Percentiles rank a stretch among this genome's conserved stretches.
These are phyloP conservation scores for Alternaria hordeiaustralica DNA, from an alignment of 2,329 filamentous ascomycete genomes.

Conservation along the genomic window DNA sequence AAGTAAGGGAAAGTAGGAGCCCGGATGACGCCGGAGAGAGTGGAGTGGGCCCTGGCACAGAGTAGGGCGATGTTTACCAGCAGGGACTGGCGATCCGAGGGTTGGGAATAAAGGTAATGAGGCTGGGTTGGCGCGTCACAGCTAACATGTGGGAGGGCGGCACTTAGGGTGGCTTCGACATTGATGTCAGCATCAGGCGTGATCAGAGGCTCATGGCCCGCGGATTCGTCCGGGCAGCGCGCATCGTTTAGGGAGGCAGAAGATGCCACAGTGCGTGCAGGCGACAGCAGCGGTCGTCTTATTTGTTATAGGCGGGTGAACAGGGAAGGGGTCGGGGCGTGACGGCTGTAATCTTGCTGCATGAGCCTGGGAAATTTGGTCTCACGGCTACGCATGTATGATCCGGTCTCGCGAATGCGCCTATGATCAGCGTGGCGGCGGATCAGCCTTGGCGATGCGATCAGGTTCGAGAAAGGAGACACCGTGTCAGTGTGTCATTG, in stretches of 20 bases:
- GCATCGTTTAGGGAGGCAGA: slow-evolving; percentile 41
- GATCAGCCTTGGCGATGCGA: slow-evolving; percentile 31
- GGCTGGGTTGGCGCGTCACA: slow-evolving; percentile 27
- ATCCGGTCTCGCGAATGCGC: slow-evolving; percentile 26
- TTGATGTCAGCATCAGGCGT: slow-evolving; percentile 28
- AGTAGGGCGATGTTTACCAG: slow-evolving; percentile 35
- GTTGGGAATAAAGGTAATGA: slow-evolving; percentile 15
- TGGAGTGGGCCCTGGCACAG: slow-evolving; percentile 35
- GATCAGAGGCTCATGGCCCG: slow-evolving; percentile 27
- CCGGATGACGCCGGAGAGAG: slow-evolving; percentile 64
- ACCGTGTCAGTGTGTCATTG: neutral
- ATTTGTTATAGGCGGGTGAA: slow-evolving; percentile 10
- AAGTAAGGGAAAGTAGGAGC: slow-evolving; percentile 67
- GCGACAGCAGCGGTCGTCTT: slow-evolving; percentile 33
- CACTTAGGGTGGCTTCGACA: slow-evolving; percentile 31
- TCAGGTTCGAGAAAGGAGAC: slow-evolving; percentile 17
- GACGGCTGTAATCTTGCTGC: slow-evolving; percentile 14
- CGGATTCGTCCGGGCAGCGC: slow-evolving; percentile 43
- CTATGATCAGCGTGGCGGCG: slow-evolving; percentile 23
- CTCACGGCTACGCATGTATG: slow-evolving; percentile 12
- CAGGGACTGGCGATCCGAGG: slow-evolving; percentile 20
- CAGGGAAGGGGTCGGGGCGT: slow-evolving; percentile 15
- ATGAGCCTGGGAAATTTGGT: slow-evolving; percentile 28
- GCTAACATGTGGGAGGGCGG: slow-evolving; percentile 19
- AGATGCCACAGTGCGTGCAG: slow-evolving; percentile 44